phyloP scores from a whole-genome alignment of 495 filamentous ascomycete species.

The Lepidopterella palustris region DNA sequence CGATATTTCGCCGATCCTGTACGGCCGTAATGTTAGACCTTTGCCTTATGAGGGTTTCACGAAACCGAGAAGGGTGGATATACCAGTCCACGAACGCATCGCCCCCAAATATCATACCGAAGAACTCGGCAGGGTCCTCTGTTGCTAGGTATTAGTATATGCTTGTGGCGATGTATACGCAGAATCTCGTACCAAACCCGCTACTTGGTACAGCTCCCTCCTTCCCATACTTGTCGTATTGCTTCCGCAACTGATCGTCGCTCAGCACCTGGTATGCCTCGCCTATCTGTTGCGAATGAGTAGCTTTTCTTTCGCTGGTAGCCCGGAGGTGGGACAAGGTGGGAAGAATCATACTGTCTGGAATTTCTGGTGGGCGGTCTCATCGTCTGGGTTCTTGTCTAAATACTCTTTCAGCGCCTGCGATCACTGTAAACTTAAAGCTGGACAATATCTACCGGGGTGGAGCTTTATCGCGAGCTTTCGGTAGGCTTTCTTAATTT shows the following conservation, averaged over 20 bases:
- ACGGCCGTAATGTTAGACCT: slow-evolving; percentile 9
- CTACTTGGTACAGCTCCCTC: slow-evolving; percentile 78
- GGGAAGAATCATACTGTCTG: slow-evolving; percentile 54
- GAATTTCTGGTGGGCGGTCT: slow-evolving; percentile 87
- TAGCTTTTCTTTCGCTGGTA: background rate
- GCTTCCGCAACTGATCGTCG: slow-evolving; percentile 72
- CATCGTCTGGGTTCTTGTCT: slow-evolving; percentile 99
- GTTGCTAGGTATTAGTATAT: slow-evolving; percentile 27
- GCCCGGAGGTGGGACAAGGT: background rate
- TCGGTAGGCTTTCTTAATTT: slow-evolving; percentile 99
- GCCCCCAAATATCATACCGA: slow-evolving; percentile 95
- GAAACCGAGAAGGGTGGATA: background rate
- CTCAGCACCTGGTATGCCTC: slow-evolving; percentile 98
- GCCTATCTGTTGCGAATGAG: slow-evolving; percentile 55
- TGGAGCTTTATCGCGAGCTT: slow-evolving; percentile 83
- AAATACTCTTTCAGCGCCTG: slow-evolving; percentile 3
- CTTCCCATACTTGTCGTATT: slow-evolving; percentile 96
- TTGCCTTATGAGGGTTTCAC: background rate
- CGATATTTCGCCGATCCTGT: slow-evolving; percentile 41
- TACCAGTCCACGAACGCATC: slow-evolving; percentile 75
- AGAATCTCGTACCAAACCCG: slow-evolving; percentile 64
- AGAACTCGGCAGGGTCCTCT: slow-evolving; percentile 97
- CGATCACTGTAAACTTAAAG: background rate
- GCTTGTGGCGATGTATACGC: background rate
- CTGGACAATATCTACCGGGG: slow-evolving; percentile 45